phyloP scores from a whole-genome alignment of 495 filamentous ascomycete genomes.

The Aspergillus bridgeri region DNA sequence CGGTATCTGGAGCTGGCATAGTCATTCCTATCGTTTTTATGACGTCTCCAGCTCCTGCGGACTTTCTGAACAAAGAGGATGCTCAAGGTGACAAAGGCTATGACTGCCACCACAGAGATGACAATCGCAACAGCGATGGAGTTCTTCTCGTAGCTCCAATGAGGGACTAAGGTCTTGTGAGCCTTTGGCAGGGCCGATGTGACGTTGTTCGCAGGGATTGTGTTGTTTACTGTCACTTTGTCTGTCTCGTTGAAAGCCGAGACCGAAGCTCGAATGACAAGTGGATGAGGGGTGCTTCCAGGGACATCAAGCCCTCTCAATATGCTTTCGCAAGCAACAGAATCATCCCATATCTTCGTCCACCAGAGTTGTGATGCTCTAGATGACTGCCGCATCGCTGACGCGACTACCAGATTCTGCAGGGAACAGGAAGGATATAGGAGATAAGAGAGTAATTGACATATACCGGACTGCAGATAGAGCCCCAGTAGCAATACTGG shows the following conservation, averaged over 20 bases:
- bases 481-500: background rate
- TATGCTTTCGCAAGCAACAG: background rate
- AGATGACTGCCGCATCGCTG: background rate
- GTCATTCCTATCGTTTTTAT: slow-evolving; percentile 3
- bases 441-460: background rate
- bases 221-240: background rate
- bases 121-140: slow-evolving; percentile 20
- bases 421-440: background rate
- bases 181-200: background rate
- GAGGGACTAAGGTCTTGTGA: slow-evolving; percentile 5
- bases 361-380: background rate
- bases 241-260: background rate
- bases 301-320: background rate
- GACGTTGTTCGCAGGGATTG: background rate
- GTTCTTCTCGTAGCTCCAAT: slow-evolving; percentile 21
- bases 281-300: background rate
- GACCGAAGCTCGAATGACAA: background rate
- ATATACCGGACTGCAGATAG: background rate
- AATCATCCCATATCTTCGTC: background rate
- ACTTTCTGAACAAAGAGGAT: slow-evolving; percentile 14
- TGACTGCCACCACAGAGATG: slow-evolving; percentile 11
- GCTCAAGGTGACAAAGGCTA: slow-evolving; percentile 15
- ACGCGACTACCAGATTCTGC: background rate
- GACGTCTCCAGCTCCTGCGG: slow-evolving; percentile 10
- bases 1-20: slow-evolving; percentile 15